Percentiles rank a stretch among this genome's conserved stretches.
Evolutionary conservation across 169 alveolate genomes (phyloP).

Genomic region (Babesia bigemina): DNA sequence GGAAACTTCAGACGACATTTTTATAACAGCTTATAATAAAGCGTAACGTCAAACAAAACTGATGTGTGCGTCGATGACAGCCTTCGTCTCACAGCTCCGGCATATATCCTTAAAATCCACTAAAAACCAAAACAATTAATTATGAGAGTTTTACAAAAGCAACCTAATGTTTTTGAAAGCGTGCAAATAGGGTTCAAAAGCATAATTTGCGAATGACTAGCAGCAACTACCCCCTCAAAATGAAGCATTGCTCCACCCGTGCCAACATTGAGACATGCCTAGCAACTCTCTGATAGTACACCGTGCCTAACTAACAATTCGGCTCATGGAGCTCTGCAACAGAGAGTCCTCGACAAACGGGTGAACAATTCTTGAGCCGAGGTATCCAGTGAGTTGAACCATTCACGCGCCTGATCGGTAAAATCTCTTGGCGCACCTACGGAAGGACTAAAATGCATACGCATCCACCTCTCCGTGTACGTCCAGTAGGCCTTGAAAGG

Average conservation of each 20-base stretch:
- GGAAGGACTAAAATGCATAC: conserved; percentile 46
- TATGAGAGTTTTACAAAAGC: too few relatives aligned
- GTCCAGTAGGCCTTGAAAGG: conserved; percentile 66
- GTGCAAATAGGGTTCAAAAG: too few relatives aligned
- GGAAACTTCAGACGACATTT: background rate
- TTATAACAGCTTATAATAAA: background rate
- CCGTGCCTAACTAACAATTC: background rate
- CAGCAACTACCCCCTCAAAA: too few relatives aligned
- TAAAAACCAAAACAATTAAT: too few relatives aligned
- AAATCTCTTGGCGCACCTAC: conserved; percentile 6
- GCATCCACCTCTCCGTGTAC: conserved; percentile 64
- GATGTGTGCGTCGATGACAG: too few relatives aligned
- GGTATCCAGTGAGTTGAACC: conserved; percentile 60
- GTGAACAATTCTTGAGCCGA: conserved; percentile 55
- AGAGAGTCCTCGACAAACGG: conserved; percentile 58
- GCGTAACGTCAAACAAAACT: too few relatives aligned
- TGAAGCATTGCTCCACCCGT: too few relatives aligned
- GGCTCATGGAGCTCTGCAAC: conserved; percentile 10
- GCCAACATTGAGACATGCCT: background rate
- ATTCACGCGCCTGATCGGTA: conserved; percentile 36
- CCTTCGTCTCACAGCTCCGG: too few relatives aligned
- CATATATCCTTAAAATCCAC: too few relatives aligned
- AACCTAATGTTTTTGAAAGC: too few relatives aligned
- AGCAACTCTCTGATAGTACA: background rate
- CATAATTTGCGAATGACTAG: too few relatives aligned